These are phyloP conservation scores for Zymoseptoria crescenta DNA, from an alignment of 2,329 filamentous ascomycete genomes.

Conservation along the genomic window DNA sequence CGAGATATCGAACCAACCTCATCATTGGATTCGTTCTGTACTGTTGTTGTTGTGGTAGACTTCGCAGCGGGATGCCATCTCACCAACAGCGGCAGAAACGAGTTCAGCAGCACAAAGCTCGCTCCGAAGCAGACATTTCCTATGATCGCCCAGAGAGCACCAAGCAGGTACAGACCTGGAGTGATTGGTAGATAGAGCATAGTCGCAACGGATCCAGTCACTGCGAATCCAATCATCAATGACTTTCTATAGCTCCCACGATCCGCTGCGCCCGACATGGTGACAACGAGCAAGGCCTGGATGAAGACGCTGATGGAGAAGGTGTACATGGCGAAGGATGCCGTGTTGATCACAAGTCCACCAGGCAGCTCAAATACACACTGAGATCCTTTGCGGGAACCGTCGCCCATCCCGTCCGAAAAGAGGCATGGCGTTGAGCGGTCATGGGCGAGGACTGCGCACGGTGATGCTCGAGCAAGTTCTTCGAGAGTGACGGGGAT, in stretches of 20 bases:
- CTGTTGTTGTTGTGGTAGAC: background rate
- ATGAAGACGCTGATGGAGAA: conserved; percentile 87
- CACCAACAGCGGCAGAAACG: conserved; percentile 84
- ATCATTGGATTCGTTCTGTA: background rate
- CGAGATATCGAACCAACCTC: conserved; percentile 9
- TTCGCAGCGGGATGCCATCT: conserved; percentile 55
- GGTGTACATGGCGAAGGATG: conserved; percentile 96
- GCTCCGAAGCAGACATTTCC: conserved; percentile 92
- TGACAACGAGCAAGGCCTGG: conserved; percentile 85
- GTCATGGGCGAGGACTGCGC: conserved; percentile 77
- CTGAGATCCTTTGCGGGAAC: conserved; percentile 46
- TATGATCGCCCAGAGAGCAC: conserved; percentile 75
- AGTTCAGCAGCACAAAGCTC: conserved; percentile 91
- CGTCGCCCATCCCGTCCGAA: conserved; percentile 3
- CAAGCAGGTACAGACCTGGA: conserved; percentile 69
- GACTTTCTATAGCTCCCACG: conserved; percentile 84
- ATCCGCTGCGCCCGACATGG: conserved; percentile 92
- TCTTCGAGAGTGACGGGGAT: conserved; percentile 94
- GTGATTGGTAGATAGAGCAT: conserved; percentile 81
- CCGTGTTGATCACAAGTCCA: conserved; percentile 84
- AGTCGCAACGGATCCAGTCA: conserved; percentile 69
- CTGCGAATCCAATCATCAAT: conserved; percentile 76
- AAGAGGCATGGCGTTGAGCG: conserved; percentile 59
- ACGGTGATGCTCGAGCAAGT: conserved; percentile 66
- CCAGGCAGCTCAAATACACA: conserved; percentile 71